phyloP scores from a whole-genome alignment of 495 filamentous ascomycete genomes.

The Penicillium cosmopolitanum region DNA sequence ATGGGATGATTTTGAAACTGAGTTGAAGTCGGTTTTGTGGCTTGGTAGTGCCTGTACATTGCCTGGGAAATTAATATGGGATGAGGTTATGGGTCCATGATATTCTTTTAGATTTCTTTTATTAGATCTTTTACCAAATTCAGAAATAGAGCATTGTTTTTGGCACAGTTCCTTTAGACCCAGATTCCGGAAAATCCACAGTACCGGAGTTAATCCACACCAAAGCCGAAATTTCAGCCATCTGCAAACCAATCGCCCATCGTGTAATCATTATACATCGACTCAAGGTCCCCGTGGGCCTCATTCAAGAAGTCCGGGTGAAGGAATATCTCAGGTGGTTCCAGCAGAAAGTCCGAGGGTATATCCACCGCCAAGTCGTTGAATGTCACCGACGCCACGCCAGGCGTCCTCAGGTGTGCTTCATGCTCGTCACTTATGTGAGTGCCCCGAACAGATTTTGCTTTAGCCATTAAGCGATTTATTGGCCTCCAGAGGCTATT shows the following conservation, averaged over 20 bases:
- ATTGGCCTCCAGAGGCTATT: constrained; percentile 12
- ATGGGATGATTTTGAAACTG: neutral
- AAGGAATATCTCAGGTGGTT: neutral
- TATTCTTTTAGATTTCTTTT: neutral
- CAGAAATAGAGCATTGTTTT: neutral
- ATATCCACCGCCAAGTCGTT: neutral
- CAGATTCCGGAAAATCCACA: no score
- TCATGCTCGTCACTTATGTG: constrained; percentile 4
- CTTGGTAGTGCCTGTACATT: neutral
- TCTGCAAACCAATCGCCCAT: neutral
- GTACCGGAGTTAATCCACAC: neutral
- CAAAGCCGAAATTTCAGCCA: neutral
- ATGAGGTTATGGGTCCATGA: neutral
- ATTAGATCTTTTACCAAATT: neutral
- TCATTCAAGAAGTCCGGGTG: neutral
- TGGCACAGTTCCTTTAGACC: neutral
- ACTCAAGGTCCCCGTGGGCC: neutral
- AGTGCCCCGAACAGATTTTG: constrained; percentile 9
- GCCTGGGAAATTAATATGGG: neutral
- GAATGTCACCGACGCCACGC: neutral
- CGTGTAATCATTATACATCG: neutral
- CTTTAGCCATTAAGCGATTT: constrained; percentile 15
- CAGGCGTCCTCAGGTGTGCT: neutral
- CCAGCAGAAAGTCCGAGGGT: neutral
- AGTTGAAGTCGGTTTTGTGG: constrained; percentile 6